These are phyloP conservation scores for Lepidium africanum DNA, from an alignment of 345 rosid species.

Conservation along the genomic window DNA sequence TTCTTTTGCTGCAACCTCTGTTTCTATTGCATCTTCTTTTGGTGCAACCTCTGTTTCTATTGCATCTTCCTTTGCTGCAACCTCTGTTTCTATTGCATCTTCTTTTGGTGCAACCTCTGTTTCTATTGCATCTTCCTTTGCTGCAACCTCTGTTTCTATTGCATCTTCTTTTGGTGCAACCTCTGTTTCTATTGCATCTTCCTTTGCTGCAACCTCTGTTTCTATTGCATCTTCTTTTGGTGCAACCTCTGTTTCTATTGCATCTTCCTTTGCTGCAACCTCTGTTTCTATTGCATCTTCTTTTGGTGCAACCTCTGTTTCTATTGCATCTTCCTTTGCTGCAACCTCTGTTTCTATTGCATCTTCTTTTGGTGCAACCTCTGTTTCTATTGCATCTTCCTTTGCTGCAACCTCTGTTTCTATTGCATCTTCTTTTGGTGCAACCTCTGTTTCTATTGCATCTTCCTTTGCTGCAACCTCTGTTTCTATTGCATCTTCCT, in stretches of 20 bases:
- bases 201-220: conserved; percentile 15
- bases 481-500: conserved; percentile 10
- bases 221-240: background rate
- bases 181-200: conserved; percentile 3
- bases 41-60: conserved; percentile 5
- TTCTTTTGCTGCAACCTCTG: too few species aligned
- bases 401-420: conserved; percentile 17
- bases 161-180: conserved; percentile 1
- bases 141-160: conserved; percentile 16
- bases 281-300: too few species aligned
- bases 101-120: conserved; percentile 5
- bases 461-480: conserved; percentile 8
- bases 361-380: background rate
- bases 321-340: too few species aligned
- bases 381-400: conserved; percentile 1
- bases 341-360: background rate
- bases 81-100: conserved; percentile 9
- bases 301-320: background rate
- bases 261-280: too few species aligned
- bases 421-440: background rate
- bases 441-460: conserved; percentile 3
- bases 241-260: too few species aligned
- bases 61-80: background rate
- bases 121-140: conserved; percentile 4
- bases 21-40: too few species aligned